A percentile compares a stretch with the other conserved stretches of the same genome.
These are phyloP conservation scores for Fusarium penzigii DNA, from an alignment of 2,329 filamentous ascomycete species.

Conservation along the genomic window DNA sequence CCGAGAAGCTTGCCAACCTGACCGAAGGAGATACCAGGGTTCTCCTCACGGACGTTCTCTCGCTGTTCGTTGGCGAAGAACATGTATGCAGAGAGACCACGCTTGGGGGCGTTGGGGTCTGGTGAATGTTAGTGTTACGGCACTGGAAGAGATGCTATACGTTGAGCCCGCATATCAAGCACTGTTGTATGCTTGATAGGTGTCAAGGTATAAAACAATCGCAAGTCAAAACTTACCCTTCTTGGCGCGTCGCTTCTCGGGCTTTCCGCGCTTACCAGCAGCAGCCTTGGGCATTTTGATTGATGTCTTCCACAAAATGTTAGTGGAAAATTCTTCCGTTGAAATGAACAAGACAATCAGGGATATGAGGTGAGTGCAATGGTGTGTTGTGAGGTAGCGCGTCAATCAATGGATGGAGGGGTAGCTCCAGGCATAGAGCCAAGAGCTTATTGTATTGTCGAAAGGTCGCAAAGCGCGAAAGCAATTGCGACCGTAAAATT, in stretches of 20 bases:
- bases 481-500: slow-evolving; percentile 29
- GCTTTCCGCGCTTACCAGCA: slow-evolving; percentile 54
- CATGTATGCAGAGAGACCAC: slow-evolving; percentile 99
- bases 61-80: slow-evolving; percentile 99
- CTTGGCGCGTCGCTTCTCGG: slow-evolving; percentile 58
- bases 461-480: slow-evolving; percentile 29
- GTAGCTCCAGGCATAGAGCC: slow-evolving; percentile 25
- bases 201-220: neutral
- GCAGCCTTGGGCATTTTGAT: slow-evolving; percentile 61
- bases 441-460: slow-evolving; percentile 4
- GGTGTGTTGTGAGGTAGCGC: neutral
- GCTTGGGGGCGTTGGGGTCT: slow-evolving; percentile 99
- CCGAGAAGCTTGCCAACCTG: slow-evolving; percentile 98
- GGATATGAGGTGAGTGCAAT: neutral
- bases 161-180: neutral
- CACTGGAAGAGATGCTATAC: neutral
- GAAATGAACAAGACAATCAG: neutral
- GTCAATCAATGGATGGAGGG: slow-evolving; percentile 11
- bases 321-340: slow-evolving; percentile 4
- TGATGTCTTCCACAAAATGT: slow-evolving; percentile 33
- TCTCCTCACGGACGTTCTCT: slow-evolving; percentile 96
- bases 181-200: neutral
- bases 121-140: slow-evolving; percentile 8
- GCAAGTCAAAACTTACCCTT: slow-evolving; percentile 62
- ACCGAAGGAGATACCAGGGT: slow-evolving; percentile 97